A percentile compares a stretch with the other conserved stretches of the same genome.
phyloP scores from a whole-genome alignment of 2,329 filamentous ascomycete genomes.

The Plenodomus tracheiphilus region DNA sequence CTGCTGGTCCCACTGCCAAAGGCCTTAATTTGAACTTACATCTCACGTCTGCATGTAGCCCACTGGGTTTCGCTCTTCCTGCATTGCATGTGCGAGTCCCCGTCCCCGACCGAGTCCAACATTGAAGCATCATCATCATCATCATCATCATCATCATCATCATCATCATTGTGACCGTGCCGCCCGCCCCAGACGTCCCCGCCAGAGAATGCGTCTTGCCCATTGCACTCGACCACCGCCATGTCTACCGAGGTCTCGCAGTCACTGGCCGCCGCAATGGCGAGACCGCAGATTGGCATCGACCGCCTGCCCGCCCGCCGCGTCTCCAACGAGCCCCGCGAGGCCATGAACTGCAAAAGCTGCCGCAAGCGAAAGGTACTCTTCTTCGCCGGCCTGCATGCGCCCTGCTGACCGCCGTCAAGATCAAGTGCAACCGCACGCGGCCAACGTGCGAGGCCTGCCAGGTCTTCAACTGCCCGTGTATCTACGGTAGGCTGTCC shows the following conservation, averaged over 20 bases:
- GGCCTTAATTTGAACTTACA: slow-evolving; percentile 47
- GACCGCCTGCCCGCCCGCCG: slow-evolving; percentile 74
- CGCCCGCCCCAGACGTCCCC: slow-evolving; percentile 9
- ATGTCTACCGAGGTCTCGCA: slow-evolving; percentile 39
- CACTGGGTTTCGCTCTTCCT: slow-evolving; percentile 22
- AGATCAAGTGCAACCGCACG: slow-evolving; percentile 92
- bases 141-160: no score
- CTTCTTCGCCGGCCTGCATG: slow-evolving; percentile 8
- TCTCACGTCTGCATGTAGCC: slow-evolving; percentile 35
- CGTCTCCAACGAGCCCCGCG: slow-evolving; percentile 73
- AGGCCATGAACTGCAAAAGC: slow-evolving; percentile 95
- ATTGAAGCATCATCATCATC: no score
- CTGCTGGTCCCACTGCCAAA: slow-evolving; percentile 36
- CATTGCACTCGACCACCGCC: slow-evolving; percentile 20
- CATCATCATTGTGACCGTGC: slow-evolving; percentile 18
- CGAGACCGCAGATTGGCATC: slow-evolving; percentile 78
- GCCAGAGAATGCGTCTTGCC: slow-evolving; percentile 41
- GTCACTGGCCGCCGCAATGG: slow-evolving; percentile 55
- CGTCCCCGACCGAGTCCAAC: no score
- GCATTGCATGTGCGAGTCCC: no score
- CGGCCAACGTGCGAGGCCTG: slow-evolving; percentile 86
- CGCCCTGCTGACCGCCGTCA: slow-evolving; percentile 19
- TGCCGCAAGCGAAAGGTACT: slow-evolving; percentile 86
- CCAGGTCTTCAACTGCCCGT: slow-evolving; percentile 84
- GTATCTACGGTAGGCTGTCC: slow-evolving; percentile 72